Conservation (phyloP, 371 early-diverging fungal species). For the Dentiscutata heterogama region DNA sequence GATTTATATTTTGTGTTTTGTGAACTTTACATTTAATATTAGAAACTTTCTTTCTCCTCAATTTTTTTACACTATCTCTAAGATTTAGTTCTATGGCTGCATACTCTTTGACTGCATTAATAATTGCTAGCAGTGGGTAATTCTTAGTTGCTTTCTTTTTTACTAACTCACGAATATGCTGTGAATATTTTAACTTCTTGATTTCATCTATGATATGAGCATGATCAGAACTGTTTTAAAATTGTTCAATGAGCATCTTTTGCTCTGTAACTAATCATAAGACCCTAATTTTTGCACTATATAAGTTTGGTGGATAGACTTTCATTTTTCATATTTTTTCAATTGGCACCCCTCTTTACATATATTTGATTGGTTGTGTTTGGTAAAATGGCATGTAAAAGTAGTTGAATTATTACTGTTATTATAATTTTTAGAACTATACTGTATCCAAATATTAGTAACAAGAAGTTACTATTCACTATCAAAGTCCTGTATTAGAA, state of each 20-base stretch:
- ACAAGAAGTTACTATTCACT: too few relatives aligned
- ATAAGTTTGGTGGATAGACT: background rate
- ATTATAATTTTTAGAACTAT: too few relatives aligned
- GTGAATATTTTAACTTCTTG: background rate
- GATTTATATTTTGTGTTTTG: too few relatives aligned
- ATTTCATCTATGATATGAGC: background rate
- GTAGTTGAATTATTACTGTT: too few relatives aligned
- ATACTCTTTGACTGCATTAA: conserved; percentile 2
- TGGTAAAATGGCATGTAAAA: background rate
- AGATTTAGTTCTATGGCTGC: background rate
- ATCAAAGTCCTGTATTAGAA: too few relatives aligned
- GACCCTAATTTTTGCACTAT: background rate
- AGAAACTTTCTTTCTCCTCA: too few relatives aligned
- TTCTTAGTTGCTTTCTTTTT: conserved; percentile 1
- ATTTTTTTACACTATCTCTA: too few relatives aligned
- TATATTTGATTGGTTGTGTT: background rate
- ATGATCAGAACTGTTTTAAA: background rate
- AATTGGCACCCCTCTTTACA: too few relatives aligned
- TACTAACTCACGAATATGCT: background rate
- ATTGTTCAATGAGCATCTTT: too few relatives aligned
- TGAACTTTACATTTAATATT: too few relatives aligned
- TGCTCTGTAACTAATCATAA: background rate
- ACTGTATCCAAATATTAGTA: too few relatives aligned
- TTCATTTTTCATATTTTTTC: too few relatives aligned
- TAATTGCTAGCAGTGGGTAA: conserved; percentile 11